phyloP scores from a whole-genome alignment of 148 eudicot species.

The Rhododendron ovatum region DNA sequence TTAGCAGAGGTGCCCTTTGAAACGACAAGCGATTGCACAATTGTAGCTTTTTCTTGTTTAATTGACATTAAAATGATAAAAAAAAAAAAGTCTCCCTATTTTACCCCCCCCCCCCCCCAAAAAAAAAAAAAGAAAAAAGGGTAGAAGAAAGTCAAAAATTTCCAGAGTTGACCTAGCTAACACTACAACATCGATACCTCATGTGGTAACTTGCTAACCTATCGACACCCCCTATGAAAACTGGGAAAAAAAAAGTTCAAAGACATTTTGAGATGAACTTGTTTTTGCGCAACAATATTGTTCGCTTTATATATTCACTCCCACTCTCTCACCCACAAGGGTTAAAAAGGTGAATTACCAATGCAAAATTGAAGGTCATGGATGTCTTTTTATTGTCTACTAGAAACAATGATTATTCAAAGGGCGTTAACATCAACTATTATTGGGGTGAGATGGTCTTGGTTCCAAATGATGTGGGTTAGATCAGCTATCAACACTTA shows the following conservation, averaged over 20 bases:
- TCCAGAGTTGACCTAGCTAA: no score
- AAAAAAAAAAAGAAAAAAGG: no score
- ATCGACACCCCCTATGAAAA: no score
- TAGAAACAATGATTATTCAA: not conserved
- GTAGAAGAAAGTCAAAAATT: no score
- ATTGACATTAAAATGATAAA: no score
- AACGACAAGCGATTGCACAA: no score
- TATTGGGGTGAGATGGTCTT: not conserved
- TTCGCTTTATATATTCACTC: not conserved
- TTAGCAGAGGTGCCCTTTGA: not conserved
- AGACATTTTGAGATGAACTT: not conserved
- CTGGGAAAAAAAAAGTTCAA: no score
- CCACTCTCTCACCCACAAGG: not conserved
- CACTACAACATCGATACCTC: no score
- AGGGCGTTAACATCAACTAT: not conserved
- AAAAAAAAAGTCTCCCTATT: no score
- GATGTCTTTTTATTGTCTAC: not conserved
- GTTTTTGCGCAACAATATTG: not conserved
- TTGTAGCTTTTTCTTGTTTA: no score
- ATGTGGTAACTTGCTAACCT: no score
- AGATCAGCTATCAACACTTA: constrained; percentile 3
- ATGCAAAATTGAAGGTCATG: not conserved
- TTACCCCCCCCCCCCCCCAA: no score
- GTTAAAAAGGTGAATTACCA: not conserved
- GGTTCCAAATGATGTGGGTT: constrained; percentile 1